These are phyloP conservation scores for Dalbergia cultrata DNA, from an alignment of 306 rosid species.

Conservation along the genomic window DNA sequence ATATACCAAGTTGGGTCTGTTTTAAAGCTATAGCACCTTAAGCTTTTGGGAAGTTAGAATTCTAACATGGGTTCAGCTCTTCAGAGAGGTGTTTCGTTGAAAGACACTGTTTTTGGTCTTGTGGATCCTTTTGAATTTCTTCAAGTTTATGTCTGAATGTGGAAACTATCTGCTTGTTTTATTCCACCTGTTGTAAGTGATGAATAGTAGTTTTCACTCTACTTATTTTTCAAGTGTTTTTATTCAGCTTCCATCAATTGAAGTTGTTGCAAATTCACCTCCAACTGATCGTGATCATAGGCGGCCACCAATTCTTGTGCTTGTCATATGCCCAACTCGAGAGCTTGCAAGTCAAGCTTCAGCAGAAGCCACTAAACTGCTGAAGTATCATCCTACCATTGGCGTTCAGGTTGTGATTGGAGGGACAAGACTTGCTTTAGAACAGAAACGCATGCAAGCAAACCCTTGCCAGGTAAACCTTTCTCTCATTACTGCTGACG, in stretches of 20 bases:
- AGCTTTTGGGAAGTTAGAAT: no score
- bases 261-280: slow-evolving; percentile 75
- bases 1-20: no score
- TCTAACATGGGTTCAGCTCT: no score
- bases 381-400: slow-evolving; percentile 84
- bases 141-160: no score
- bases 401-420: slow-evolving; percentile 99
- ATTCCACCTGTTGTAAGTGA: slow-evolving; percentile 2
- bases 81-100: no score
- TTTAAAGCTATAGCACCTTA: no score
- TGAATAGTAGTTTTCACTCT: slow-evolving; percentile 37
- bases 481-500: slow-evolving; percentile 37
- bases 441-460: slow-evolving; percentile 92
- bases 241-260: slow-evolving; percentile 96
- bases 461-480: slow-evolving; percentile 87
- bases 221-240: slow-evolving; percentile 44
- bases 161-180: slow-evolving; percentile 23
- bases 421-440: slow-evolving; percentile 85
- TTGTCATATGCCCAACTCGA: slow-evolving; percentile 95
- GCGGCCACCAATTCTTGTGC: slow-evolving; percentile 85
- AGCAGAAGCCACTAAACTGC: slow-evolving; percentile 78
- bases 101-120: no score
- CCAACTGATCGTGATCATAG: slow-evolving; percentile 67
- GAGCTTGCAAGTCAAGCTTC: slow-evolving; percentile 98
- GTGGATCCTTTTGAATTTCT: no score